These are phyloP conservation scores for Inga oerstediana DNA, from an alignment of 306 rosid genomes.

Conservation along the genomic window DNA sequence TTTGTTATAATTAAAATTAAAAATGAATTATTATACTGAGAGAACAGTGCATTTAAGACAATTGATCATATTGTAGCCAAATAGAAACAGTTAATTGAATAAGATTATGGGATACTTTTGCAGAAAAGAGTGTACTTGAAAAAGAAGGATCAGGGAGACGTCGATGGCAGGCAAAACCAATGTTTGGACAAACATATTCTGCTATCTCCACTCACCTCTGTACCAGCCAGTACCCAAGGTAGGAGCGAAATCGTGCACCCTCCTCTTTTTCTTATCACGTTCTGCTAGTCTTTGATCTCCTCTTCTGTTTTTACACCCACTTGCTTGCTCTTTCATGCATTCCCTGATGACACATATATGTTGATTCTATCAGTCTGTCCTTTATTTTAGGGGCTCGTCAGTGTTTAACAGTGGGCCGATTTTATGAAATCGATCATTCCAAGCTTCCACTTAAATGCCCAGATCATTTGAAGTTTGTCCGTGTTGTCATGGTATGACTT, in stretches of 20 bases:
- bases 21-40: not conserved
- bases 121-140: constrained; percentile 53
- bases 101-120: constrained; percentile 7
- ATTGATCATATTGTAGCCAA: not conserved
- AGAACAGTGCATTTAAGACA: not conserved
- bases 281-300: not conserved
- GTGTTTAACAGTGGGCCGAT: constrained; percentile 57
- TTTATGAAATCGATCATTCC: constrained; percentile 68
- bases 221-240: constrained; percentile 43
- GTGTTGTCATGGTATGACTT: constrained; percentile 67
- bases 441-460: constrained; percentile 52
- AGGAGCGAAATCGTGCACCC: constrained; percentile 14
- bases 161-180: constrained; percentile 38
- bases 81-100: not conserved
- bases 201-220: constrained; percentile 41
- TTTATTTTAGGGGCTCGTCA: constrained; percentile 45
- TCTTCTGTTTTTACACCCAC: not conserved
- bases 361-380: not conserved
- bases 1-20: not conserved
- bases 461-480: constrained; percentile 53
- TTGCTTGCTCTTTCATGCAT: constrained; percentile 1
- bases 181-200: constrained; percentile 53
- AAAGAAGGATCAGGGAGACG: constrained; percentile 27
- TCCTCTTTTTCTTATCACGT: not conserved
- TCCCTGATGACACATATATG: not conserved